Evolutionary conservation across 2,329 filamentous ascomycete genomes (phyloP), one percentile per base, ranked within the genome.

Genomic region (Aspergillus fischeri): DNA sequence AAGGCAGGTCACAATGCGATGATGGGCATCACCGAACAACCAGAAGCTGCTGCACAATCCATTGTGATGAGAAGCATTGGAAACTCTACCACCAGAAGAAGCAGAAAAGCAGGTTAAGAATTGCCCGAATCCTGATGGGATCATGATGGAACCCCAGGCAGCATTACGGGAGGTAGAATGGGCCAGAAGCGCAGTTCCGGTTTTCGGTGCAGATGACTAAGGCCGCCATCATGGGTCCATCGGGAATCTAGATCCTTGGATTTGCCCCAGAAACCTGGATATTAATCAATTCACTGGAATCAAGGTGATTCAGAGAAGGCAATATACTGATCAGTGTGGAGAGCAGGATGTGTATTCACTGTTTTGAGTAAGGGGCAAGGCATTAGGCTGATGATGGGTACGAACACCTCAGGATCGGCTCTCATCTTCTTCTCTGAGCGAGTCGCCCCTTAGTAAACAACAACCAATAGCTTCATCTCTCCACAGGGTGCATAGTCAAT

Each of bases 1-100:
- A 17, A 51, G 42, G 59, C 48, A 10, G 45, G 58, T 63, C 58
- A 63, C 53, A 63, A 53, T 49, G 51, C 52, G 53, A 25, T 50
- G 41, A 35, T 52, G 38, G 47, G 50, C 29, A 57, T 49, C 27
- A 52, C 52, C 50, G 28, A 54, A 32, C 51, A 38, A 14, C 24
- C 21, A 38, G 9, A 3, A 48, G 2, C 20, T 21, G 20, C 21
- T 28, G 17, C 45, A 49, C 52, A 45, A 21, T 49, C 52, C 52
- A 54, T 54, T 14, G 47, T 49, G 21, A 47, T 27, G 24, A 47
- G 4, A 47, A 3, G 21, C 44, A 27, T 17, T 38, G 32, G 21
- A 14, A 14, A 24, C 9, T 35, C 21, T 14, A 24, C 24, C 11
- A 24, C 14, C 21, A 14, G 21, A 20, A 14, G 21, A 20, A 47